These are phyloP conservation scores for Lineolata rhizophorae DNA, from an alignment of 495 filamentous ascomycete genomes.

Conservation along the genomic window DNA sequence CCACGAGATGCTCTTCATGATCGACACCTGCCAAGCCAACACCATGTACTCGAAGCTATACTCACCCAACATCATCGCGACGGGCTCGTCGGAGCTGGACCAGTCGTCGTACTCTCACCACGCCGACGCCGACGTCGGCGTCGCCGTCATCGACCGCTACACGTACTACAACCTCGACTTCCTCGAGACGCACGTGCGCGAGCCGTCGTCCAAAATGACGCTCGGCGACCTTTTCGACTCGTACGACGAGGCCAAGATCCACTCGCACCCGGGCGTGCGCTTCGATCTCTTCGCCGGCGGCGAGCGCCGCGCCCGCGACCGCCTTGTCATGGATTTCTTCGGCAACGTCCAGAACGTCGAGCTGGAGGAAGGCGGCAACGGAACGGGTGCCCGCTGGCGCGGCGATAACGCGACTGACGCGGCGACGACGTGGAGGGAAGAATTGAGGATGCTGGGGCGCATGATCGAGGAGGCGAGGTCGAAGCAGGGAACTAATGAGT, in stretches of 20 bases:
- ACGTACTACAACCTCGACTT: conserved; percentile 98
- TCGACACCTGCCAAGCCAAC: conserved; percentile 97
- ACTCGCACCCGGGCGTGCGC: conserved; percentile 72
- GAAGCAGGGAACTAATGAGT: conserved; percentile 12
- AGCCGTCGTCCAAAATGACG: conserved; percentile 61
- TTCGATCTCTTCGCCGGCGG: conserved; percentile 83
- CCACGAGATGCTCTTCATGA: conserved; percentile 97
- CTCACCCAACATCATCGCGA: conserved; percentile 90
- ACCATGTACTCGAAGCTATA: conserved; percentile 98
- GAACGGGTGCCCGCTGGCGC: no score
- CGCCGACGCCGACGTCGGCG: conserved; percentile 91
- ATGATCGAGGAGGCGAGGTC: conserved; percentile 11
- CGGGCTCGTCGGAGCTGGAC: conserved; percentile 79
- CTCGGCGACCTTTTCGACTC: conserved; percentile 88
- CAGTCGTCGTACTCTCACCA: conserved; percentile 92
- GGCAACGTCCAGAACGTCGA: conserved; percentile 96
- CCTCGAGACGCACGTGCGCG: conserved; percentile 71
- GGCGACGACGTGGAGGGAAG: conserved; percentile 11
- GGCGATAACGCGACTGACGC: conserved; percentile 4
- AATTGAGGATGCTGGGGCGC: conserved; percentile 8
- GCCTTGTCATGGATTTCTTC: conserved; percentile 87
- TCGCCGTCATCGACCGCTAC: conserved; percentile 94
- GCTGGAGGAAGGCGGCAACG: conserved; percentile 41
- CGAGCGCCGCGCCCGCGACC: conserved; percentile 44
- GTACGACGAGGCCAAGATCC: conserved; percentile 87